Percentiles rank a stretch among this genome's conserved stretches.
Evolutionary conservation across 108 stramenopile genomes (phyloP).

Genomic region (Ochromonas danica): DNA sequence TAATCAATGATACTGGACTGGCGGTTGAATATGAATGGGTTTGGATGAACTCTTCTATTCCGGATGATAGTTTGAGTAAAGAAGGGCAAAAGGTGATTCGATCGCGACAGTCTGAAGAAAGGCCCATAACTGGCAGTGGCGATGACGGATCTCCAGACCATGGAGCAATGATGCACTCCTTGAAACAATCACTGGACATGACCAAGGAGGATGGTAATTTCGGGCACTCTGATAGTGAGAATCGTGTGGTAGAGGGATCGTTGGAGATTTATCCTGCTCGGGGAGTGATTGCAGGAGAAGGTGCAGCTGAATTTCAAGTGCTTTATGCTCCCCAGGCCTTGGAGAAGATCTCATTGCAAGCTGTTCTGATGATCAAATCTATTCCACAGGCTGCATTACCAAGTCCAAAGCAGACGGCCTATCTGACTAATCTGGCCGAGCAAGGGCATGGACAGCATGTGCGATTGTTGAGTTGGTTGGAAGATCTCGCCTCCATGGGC

Average conservation of each 20-base stretch:
- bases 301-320: background rate
- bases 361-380: slow-evolving; percentile 12
- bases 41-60: background rate
- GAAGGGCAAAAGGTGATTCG: background rate
- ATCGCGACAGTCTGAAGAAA: background rate
- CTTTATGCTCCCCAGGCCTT: background rate
- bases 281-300: slow-evolving; percentile 3
- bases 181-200: background rate
- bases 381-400: background rate
- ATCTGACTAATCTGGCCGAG: background rate
- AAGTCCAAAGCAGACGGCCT: background rate
- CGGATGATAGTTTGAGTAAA: background rate
- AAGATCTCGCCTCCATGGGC: background rate
- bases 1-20: slow-evolving; percentile 24
- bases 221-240: background rate
- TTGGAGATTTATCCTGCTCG: slow-evolving; percentile 18
- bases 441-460: background rate
- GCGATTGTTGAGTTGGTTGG: background rate
- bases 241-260: background rate
- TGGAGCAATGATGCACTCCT: background rate
- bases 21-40: slow-evolving; percentile 36
- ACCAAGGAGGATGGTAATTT: background rate
- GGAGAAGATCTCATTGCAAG: background rate
- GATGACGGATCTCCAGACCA: background rate
- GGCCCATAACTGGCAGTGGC: background rate